phyloP scores from a whole-genome alignment of 2,329 filamentous ascomycete genomes.

The Monilinia polystroma region DNA sequence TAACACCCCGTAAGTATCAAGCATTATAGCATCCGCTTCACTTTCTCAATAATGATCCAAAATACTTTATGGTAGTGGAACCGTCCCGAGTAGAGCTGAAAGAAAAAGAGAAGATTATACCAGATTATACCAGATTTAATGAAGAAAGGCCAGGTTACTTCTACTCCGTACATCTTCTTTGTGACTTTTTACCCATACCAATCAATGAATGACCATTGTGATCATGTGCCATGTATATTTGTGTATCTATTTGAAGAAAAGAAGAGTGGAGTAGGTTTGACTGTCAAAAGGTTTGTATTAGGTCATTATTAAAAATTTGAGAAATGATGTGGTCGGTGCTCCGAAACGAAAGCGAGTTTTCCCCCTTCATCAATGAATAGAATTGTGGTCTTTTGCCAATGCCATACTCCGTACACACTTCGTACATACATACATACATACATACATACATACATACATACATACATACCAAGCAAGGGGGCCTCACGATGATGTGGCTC shows the following conservation, averaged over 20 bases:
- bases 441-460: too few species aligned
- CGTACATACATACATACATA: too few species aligned
- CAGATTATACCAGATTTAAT: not conserved
- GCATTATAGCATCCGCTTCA: not conserved
- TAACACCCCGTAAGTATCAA: not conserved
- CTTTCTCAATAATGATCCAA: not conserved
- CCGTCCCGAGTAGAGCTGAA: constrained; percentile 20
- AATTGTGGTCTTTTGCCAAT: not conserved
- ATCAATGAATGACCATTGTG: not conserved
- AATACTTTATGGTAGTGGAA: constrained; percentile 15
- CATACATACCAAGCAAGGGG: not conserved
- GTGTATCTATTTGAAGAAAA: not conserved
- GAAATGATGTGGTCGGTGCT: constrained; percentile 11
- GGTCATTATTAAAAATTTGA: not conserved
- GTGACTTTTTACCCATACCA: constrained; percentile 8
- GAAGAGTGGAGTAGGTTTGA: constrained; percentile 6
- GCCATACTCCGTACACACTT: too few species aligned
- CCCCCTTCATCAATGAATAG: constrained; percentile 18
- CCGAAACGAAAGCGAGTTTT: constrained; percentile 18
- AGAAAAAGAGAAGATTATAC: constrained; percentile 2
- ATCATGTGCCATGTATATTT: constrained; percentile 12
- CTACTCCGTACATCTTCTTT: not conserved
- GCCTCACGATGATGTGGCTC: not conserved
- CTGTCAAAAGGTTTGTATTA: not conserved
- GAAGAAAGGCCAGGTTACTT: not conserved